Evolutionary conservation across 1,284 basidiomycete genomes (phyloP).

Genomic region (Puccinia coronata): DNA sequence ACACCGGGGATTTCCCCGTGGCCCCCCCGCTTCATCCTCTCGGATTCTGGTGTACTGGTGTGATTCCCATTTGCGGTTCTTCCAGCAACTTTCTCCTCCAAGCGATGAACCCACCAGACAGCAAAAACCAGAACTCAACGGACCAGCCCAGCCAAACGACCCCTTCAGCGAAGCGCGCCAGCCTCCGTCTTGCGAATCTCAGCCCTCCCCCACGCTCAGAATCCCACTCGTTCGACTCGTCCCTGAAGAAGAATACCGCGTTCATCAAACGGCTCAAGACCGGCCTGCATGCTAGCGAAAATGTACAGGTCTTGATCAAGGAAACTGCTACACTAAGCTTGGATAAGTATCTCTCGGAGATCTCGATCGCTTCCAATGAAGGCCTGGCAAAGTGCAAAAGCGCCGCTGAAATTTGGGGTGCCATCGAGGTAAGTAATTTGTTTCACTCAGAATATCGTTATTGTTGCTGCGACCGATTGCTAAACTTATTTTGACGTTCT

Average conservation of each 20-base stretch:
- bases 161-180: constrained; percentile 22
- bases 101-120: background rate
- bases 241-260: constrained; percentile 87
- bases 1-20: no score
- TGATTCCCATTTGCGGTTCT: no score
- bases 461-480: no score
- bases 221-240: constrained; percentile 67
- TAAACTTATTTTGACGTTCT: background rate
- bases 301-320: constrained; percentile 81
- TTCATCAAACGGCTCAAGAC: constrained; percentile 84
- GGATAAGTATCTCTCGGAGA: constrained; percentile 95
- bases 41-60: no score
- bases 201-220: background rate
- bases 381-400: constrained; percentile 81
- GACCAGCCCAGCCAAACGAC: no score
- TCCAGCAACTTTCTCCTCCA: no score
- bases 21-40: no score
- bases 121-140: background rate
- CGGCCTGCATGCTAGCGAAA: constrained; percentile 71
- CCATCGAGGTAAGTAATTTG: constrained; percentile 72
- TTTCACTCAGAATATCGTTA: no score
- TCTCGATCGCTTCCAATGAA: constrained; percentile 81
- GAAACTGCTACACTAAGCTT: constrained; percentile 85
- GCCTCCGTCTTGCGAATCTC: constrained; percentile 21
- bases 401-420: constrained; percentile 85